Evolutionary conservation across 164 flowering plant genomes (phyloP).

Genomic region (Tetrastigma voinierianum): DNA sequence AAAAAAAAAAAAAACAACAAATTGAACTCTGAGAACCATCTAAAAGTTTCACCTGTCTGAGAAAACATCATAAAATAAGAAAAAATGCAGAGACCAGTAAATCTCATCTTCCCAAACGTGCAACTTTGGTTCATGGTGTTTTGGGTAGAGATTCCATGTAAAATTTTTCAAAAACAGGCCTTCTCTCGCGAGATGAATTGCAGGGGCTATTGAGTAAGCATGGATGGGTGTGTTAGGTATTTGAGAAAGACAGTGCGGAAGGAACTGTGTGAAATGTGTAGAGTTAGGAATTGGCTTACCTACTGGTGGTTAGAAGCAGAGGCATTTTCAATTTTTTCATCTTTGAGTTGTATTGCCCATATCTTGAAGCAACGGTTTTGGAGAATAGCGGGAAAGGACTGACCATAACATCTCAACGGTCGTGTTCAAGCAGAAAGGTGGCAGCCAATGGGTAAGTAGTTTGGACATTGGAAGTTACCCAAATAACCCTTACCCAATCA

Average conservation of each 20-base stretch:
- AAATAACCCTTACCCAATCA: neutral
- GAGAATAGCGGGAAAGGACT: conserved; percentile 12
- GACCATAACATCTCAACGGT: conserved; percentile 17
- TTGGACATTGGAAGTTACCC: neutral
- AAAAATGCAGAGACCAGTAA: conserved; percentile 19
- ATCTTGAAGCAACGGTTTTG: conserved; percentile 54
- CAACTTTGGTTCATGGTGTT: conserved; percentile 7
- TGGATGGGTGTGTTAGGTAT: conserved; percentile 6
- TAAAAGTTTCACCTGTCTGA: conserved; percentile 33
- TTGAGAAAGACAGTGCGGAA: conserved; percentile 13
- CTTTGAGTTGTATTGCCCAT: too few species aligned
- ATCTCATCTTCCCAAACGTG: conserved; percentile 26
- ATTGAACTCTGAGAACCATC: neutral
- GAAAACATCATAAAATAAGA: conserved; percentile 29
- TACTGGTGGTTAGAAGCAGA: conserved; percentile 39
- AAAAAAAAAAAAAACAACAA: neutral
- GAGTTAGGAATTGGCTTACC: conserved; percentile 37
- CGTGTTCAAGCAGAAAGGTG: conserved; percentile 6
- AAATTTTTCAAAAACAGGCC: neutral
- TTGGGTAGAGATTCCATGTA: conserved; percentile 7
- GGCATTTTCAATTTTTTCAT: conserved; percentile 16
- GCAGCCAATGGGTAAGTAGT: neutral
- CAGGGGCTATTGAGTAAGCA: neutral
- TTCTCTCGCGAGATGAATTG: neutral
- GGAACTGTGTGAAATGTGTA: conserved; percentile 5